Base-by-base conservation (phyloP, 2,329 filamentous ascomycete genomes). In the Aspergillus felis region DNA sequence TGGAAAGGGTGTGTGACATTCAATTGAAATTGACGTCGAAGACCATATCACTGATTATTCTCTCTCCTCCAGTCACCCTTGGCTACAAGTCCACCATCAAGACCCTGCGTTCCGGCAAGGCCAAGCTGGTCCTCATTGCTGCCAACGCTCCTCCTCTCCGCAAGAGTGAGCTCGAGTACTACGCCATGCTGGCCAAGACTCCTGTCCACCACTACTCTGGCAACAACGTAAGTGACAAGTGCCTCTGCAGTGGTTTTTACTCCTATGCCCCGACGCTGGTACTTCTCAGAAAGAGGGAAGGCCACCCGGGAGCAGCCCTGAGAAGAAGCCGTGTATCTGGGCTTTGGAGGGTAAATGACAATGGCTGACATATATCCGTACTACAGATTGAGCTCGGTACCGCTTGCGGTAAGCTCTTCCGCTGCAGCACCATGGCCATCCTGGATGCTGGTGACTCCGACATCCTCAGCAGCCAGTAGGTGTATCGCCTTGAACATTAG, bases 351-450 rank as follows among this genome's bases (percentile, higher is more conserved):
- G 61, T 64, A 66, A 50, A 35, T 27, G 58, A 63, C 61, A 62
- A 61, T 78, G 67, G 85, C 85, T 88, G 82, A 88, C 84, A 74
- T 24, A 24, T 47, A 71, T 64, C 75, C 60, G 69, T 62, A 50
- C 42, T 74, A 78, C 79, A 97, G 92, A 97, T 97, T 77, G 94
- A 97, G 84, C 86, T 99, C 68, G 94, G 94, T 75, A 97, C 92
- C 76, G 92, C 92, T 71, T 97, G 92, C 83, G 94, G 94, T 85
- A 97, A 97, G 85, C 89, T 99, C 77, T 99, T 96, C 89, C 87
- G 92, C 71, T 96, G 91, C 87, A 93, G 91, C 69, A 96, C 92
- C 81, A 95, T 99, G 90, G 88, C 92, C 71, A 89, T 97, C 76
- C 83, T 97, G 68, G 94, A 99, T 81, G 92, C 92, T 77, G 94